These are phyloP conservation scores for Fusarium cicatricum DNA, from an alignment of 2,329 filamentous ascomycete genomes.

Conservation along the genomic window DNA sequence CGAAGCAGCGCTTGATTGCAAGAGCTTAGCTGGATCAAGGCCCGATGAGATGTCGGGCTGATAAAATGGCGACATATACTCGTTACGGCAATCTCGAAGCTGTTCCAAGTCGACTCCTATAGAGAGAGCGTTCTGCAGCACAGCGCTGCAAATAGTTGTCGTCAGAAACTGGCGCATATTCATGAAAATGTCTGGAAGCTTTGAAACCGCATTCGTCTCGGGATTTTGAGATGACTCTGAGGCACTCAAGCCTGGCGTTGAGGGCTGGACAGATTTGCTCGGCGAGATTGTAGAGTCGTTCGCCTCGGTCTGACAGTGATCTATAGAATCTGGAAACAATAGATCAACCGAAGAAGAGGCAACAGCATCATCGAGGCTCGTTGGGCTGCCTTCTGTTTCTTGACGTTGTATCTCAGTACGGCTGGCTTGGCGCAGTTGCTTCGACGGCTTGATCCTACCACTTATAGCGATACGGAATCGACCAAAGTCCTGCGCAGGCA, in stretches of 20 bases:
- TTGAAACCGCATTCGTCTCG: neutral
- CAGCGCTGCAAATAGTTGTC: slow-evolving; percentile 31
- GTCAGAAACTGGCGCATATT: slow-evolving; percentile 31
- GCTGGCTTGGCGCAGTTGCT: neutral
- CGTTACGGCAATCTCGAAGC: slow-evolving; percentile 20
- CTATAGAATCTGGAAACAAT: no score
- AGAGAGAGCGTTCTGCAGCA: slow-evolving; percentile 31
- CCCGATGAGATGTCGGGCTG: slow-evolving; percentile 19
- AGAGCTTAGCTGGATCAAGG: slow-evolving; percentile 7
- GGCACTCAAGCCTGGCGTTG: neutral
- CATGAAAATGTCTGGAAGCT: slow-evolving; percentile 13
- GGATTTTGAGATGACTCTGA: neutral
- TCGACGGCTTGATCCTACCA: neutral
- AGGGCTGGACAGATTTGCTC: no score
- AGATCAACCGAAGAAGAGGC: no score
- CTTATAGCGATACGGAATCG: no score
- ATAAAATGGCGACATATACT: slow-evolving; percentile 38
- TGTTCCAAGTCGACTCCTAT: slow-evolving; percentile 23
- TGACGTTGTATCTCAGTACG: neutral
- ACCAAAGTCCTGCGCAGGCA: neutral
- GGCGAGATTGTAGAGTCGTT: no score
- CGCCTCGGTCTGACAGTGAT: no score
- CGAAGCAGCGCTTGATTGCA: neutral
- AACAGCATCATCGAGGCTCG: no score
- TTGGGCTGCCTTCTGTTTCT: no score